Percentiles rank a stretch among this genome's conserved stretches.
These are phyloP conservation scores for Arthroderma sp. DNA, from an alignment of 2,329 filamentous ascomycete genomes.

Conservation along the genomic window DNA sequence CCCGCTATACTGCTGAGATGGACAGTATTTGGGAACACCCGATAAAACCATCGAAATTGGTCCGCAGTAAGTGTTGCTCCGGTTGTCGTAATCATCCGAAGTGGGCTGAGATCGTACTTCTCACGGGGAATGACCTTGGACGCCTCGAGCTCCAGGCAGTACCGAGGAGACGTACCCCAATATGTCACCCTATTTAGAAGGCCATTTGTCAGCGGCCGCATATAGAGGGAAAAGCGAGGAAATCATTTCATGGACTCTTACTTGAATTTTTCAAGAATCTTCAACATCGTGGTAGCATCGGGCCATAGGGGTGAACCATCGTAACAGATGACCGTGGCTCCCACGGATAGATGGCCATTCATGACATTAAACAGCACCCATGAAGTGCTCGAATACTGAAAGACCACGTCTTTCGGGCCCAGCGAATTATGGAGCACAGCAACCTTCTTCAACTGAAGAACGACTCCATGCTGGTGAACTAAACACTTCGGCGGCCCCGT, in stretches of 20 bases:
- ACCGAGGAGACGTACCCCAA: conserved; percentile 34
- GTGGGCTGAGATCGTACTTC: conserved; percentile 24
- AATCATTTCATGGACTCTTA: not conserved
- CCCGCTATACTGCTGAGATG: conserved; percentile 33
- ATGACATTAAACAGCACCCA: conserved; percentile 38
- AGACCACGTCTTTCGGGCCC: conserved; percentile 25
- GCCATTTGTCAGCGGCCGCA: too few relatives aligned
- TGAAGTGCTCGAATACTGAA: conserved; percentile 35
- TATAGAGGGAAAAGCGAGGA: too few relatives aligned
- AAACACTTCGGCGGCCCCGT: conserved; percentile 34
- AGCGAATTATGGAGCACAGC: conserved; percentile 33
- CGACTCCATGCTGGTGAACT: conserved; percentile 32
- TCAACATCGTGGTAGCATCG: conserved; percentile 22
- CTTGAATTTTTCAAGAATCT: conserved; percentile 23
- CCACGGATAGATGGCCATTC: conserved; percentile 30
- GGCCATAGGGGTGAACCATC: conserved; percentile 33
- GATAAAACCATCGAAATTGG: conserved; percentile 35
- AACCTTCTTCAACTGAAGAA: conserved; percentile 34
- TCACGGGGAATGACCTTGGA: conserved; percentile 22
- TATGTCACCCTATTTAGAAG: conserved; percentile 20
- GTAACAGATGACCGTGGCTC: conserved; percentile 23
- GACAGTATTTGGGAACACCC: conserved; percentile 22
- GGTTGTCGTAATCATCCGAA: conserved; percentile 34
- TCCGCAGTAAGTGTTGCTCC: conserved; percentile 31
- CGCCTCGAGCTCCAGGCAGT: conserved; percentile 31